These are phyloP conservation scores for Dionaea muscipula DNA, from an alignment of 179 eudicot species.

Conservation along the genomic window DNA sequence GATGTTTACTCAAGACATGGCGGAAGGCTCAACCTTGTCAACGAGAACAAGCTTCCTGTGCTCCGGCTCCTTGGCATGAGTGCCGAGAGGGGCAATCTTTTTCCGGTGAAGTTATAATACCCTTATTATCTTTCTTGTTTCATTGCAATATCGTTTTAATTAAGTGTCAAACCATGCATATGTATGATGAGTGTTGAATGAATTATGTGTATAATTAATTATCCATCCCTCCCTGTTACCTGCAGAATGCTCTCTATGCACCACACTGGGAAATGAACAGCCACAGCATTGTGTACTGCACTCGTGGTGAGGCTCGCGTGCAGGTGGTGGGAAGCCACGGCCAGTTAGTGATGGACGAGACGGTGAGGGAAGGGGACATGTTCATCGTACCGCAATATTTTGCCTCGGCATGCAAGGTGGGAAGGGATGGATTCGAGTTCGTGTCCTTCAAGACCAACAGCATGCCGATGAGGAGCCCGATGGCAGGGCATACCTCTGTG, in stretches of 20 bases:
- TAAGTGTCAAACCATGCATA: too few species aligned
- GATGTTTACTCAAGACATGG: constrained; percentile 45
- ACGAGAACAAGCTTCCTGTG: constrained; percentile 50
- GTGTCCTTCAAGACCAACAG: constrained; percentile 51
- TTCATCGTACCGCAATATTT: constrained; percentile 59
- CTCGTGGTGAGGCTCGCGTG: constrained; percentile 42
- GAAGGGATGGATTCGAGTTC: constrained; percentile 44
- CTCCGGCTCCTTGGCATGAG: constrained; percentile 51
- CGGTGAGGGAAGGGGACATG: constrained; percentile 48
- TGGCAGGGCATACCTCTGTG: constrained; percentile 57
- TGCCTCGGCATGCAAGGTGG: constrained; percentile 33
- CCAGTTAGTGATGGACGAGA: constrained; percentile 37
- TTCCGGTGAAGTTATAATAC: constrained; percentile 28
- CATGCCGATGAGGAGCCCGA: constrained; percentile 43
- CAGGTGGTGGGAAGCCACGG: constrained; percentile 43
- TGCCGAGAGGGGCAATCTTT: constrained; percentile 46
- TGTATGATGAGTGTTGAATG: too few species aligned
- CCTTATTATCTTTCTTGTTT: background rate
- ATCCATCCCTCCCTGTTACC: too few species aligned
- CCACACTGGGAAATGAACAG: constrained; percentile 54
- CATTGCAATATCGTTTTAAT: too few species aligned
- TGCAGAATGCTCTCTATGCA: constrained; percentile 17
- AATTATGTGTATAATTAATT: too few species aligned
- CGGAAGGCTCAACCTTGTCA: constrained; percentile 45
- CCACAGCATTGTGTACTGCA: constrained; percentile 49